A percentile compares a stretch with the other conserved stretches of the same genome.
Conservation (phyloP, 306 rosid species). For the Cicer yamashitae region DNA sequence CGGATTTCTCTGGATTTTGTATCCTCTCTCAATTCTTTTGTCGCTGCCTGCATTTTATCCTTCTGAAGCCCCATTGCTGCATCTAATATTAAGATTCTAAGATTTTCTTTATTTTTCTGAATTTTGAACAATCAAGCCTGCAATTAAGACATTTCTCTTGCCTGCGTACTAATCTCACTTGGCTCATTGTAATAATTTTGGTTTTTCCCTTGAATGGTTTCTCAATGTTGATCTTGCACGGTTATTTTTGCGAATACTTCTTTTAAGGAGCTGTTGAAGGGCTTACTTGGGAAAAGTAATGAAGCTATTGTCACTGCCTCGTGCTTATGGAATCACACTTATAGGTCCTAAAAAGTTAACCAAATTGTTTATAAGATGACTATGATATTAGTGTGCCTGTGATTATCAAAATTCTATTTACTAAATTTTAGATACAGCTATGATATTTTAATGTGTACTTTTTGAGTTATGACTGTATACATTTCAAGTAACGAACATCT, state of each 20-base stretch:
- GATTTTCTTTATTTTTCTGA: not conserved
- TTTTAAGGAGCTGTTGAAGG: conserved; percentile 36
- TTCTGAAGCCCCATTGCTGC: not conserved
- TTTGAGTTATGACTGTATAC: conserved; percentile 22
- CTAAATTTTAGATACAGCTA: conserved; percentile 9
- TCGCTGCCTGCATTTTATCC: not conserved
- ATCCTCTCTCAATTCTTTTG: not conserved
- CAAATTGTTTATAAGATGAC: conserved; percentile 51
- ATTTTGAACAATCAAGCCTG: not conserved
- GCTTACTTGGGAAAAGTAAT: conserved; percentile 81
- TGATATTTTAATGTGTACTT: conserved; percentile 4
- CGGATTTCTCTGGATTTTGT: not conserved
- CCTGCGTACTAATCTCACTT: too few relatives aligned
- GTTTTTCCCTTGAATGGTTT: not conserved
- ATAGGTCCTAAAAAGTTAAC: conserved; percentile 55
- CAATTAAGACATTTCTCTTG: too few relatives aligned
- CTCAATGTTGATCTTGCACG: too few relatives aligned
- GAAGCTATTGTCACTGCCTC: conserved; percentile 70
- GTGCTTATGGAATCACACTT: conserved; percentile 74
- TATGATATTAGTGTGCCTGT: not conserved
- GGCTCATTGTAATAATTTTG: not conserved
- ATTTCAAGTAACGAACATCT: conserved; percentile 5
- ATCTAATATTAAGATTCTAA: not conserved
- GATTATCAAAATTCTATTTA: conserved; percentile 9
- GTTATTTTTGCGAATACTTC: too few relatives aligned